These are phyloP conservation scores for Suhomyces bokatorum DNA, from an alignment of 1,139 yeast species.

Conservation along the genomic window DNA sequence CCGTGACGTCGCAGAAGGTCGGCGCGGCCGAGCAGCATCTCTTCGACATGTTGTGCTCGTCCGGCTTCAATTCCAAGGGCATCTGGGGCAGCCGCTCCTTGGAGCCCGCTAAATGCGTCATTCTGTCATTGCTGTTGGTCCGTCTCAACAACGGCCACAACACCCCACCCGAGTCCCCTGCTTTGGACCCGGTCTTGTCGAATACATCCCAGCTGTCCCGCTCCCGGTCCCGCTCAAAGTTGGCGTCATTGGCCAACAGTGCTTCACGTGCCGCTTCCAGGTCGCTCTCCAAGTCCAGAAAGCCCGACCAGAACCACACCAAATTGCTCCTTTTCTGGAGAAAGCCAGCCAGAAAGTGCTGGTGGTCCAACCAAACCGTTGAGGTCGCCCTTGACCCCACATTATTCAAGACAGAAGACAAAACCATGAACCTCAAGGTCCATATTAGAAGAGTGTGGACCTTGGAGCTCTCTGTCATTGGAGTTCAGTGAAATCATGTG, in stretches of 20 bases:
- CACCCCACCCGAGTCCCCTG: conserved; percentile 53
- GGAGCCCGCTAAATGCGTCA: conserved; percentile 84
- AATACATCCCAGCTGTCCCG: conserved; percentile 36
- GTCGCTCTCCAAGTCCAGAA: conserved; percentile 49
- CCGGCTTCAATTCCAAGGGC: conserved; percentile 73
- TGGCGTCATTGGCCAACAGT: conserved; percentile 43
- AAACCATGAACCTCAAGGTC: conserved; percentile 44
- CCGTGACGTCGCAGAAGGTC: conserved; percentile 45
- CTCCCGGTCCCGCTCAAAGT: conserved; percentile 49
- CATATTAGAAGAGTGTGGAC: conserved; percentile 87
- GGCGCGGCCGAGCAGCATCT: conserved; percentile 96
- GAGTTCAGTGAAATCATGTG: conserved; percentile 42
- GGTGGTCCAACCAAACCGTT: conserved; percentile 86
- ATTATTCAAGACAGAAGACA: conserved; percentile 26
- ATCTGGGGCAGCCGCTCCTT: conserved; percentile 85
- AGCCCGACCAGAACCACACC: conserved; percentile 47
- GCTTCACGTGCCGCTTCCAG: conserved; percentile 54
- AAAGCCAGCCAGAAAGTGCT: conserved; percentile 97
- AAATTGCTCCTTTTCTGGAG: conserved; percentile 92
- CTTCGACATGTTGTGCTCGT: conserved; percentile 89
- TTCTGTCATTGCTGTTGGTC: conserved; percentile 81
- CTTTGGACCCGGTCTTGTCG: conserved; percentile 36
- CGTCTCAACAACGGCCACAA: conserved; percentile 43
- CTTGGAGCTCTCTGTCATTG: conserved; percentile 65
- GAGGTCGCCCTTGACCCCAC: conserved; percentile 47